Percentiles rank a stretch among this genome's conserved stretches.
These are phyloP conservation scores for Pseudozyma sp. DNA, from an alignment of 1,284 basidiomycete genomes.

Conservation along the genomic window DNA sequence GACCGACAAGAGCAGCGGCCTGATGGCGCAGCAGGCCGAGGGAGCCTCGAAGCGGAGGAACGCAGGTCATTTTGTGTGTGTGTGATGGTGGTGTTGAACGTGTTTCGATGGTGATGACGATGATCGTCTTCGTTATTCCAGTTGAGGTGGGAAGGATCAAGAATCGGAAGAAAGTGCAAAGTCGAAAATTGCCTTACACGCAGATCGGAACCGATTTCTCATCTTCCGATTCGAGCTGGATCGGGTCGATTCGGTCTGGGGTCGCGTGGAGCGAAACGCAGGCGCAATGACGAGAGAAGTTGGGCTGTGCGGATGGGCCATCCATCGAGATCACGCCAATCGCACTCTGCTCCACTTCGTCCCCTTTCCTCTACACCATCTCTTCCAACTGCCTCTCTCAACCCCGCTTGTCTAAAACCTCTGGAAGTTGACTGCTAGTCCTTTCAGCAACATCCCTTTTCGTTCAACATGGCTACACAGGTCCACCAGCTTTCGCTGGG, in stretches of 20 bases:
- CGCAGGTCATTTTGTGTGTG: slow-evolving; percentile 21
- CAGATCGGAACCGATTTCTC: slow-evolving; percentile 26
- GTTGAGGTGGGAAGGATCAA: background rate
- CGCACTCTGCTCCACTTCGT: background rate
- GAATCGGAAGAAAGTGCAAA: slow-evolving; percentile 11
- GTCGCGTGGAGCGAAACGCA: background rate
- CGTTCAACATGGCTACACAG: slow-evolving; percentile 53
- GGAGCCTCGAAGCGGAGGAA: slow-evolving; percentile 24
- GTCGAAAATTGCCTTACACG: slow-evolving; percentile 25
- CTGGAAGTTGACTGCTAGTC: slow-evolving; percentile 62
- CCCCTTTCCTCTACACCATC: background rate
- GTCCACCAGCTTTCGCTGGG: slow-evolving; percentile 78
- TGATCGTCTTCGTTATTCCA: background rate
- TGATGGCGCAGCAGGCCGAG: slow-evolving; percentile 21
- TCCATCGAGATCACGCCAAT: background rate
- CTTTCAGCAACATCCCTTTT: slow-evolving; percentile 17
- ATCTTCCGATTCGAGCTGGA: background rate
- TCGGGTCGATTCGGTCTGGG: background rate
- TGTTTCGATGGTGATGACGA: too few species aligned
- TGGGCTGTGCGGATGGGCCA: slow-evolving; percentile 21
- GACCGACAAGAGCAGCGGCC: slow-evolving; percentile 5
- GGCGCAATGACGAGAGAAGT: slow-evolving; percentile 22
- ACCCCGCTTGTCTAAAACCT: background rate
- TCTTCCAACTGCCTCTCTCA: background rate
- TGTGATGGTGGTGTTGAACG: background rate